phyloP scores from a whole-genome alignment of 495 filamentous ascomycete genomes.

The Xylaria longipes region DNA sequence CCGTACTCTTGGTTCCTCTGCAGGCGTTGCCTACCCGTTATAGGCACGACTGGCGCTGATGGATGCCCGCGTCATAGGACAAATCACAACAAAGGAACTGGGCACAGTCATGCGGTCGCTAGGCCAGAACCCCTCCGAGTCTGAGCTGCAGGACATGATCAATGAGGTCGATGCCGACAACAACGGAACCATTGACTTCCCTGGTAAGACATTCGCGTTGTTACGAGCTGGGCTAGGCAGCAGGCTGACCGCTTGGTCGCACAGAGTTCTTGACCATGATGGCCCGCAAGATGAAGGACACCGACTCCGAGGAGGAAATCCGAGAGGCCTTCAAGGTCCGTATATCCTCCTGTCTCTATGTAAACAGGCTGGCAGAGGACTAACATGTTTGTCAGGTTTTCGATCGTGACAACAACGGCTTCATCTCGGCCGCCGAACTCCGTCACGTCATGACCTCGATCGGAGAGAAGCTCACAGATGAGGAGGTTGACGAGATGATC shows the following conservation, averaged over 20 bases:
- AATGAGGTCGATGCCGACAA: slow-evolving; percentile 99
- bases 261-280: slow-evolving; percentile 99
- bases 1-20: background rate
- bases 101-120: slow-evolving; percentile 99
- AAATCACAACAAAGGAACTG: slow-evolving; percentile 99
- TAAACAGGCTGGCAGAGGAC: slow-evolving; percentile 14
- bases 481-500: slow-evolving; percentile 99
- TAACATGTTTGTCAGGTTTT: slow-evolving; percentile 73
- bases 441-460: slow-evolving; percentile 99
- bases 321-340: slow-evolving; percentile 72
- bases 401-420: slow-evolving; percentile 99
- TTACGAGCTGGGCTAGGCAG: background rate
- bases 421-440: slow-evolving; percentile 96
- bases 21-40: slow-evolving; percentile 4
- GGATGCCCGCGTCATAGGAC: slow-evolving; percentile 62
- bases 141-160: slow-evolving; percentile 99
- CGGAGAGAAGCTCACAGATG: slow-evolving; percentile 98
- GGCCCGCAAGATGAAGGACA: slow-evolving; percentile 99
- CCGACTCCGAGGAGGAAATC: slow-evolving; percentile 99
- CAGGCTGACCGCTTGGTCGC: slow-evolving; percentile 39
- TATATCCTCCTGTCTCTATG: background rate
- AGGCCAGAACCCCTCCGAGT: slow-evolving; percentile 98
- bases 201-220: slow-evolving; percentile 66
- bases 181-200: slow-evolving; percentile 99
- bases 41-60: slow-evolving; percentile 27